Evolutionary conservation across 2,329 filamentous ascomycete species (phyloP).

Genomic region (Fusarium coicis): DNA sequence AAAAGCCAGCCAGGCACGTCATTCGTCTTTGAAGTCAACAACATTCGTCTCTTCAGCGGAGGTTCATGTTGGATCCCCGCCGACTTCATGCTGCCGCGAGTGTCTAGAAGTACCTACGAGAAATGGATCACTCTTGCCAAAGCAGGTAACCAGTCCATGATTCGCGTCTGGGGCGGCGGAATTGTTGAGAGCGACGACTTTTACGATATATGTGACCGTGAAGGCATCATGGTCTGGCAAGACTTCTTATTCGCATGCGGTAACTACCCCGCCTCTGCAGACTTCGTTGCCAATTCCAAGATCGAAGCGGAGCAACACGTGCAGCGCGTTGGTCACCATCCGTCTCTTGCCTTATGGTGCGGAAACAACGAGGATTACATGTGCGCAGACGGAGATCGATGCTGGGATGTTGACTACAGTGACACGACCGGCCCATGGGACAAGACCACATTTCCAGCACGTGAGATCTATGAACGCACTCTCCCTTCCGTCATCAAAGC

Average conservation of each 20-base stretch:
- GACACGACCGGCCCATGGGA: constrained; percentile 9
- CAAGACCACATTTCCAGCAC: constrained; percentile 6
- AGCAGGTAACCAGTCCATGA: neutral
- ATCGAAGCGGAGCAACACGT: neutral
- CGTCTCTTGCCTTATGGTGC: neutral
- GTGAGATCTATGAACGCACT: neutral
- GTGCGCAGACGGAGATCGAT: neutral
- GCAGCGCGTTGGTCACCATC: neutral
- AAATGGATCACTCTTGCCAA: constrained; percentile 5
- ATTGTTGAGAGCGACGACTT: neutral
- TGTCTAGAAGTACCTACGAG: neutral
- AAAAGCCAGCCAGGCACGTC: neutral
- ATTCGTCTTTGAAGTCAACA: constrained; percentile 12
- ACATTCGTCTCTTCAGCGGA: neutral
- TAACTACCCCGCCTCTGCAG: neutral
- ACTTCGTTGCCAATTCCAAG: neutral
- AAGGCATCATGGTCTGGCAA: constrained; percentile 12
- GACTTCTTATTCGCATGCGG: constrained; percentile 13
- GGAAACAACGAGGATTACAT: constrained; percentile 15
- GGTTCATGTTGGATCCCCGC: constrained; percentile 7
- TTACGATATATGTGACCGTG: neutral
- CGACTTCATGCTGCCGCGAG: neutral
- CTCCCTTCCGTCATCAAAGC: neutral
- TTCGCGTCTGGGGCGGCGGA: constrained; percentile 1
- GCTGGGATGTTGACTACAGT: constrained; percentile 10